phyloP scores from a whole-genome alignment of 2,329 filamentous ascomycete species.

The Xylariaceae sp. region DNA sequence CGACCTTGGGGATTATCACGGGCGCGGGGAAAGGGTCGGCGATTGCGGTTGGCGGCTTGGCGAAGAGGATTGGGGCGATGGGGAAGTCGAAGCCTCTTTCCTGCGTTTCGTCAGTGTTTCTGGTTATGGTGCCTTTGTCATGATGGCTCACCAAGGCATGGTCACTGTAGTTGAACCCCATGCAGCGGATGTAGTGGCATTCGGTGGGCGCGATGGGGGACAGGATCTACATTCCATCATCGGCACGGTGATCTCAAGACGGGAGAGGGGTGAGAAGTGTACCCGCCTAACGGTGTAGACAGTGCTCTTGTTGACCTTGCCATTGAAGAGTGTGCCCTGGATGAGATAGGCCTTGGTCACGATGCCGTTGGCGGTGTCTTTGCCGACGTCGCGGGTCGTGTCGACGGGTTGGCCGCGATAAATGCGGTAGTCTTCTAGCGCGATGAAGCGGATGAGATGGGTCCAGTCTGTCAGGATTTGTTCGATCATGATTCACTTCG shows the following conservation, averaged over 20 bases:
- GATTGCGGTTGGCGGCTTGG: conserved; percentile 50
- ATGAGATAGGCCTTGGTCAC: conserved; percentile 17
- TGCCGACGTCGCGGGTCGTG: conserved; percentile 14
- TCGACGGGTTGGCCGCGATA: conserved; percentile 18
- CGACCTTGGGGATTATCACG: conserved; percentile 49
- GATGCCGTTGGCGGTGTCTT: conserved; percentile 15
- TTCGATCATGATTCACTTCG: too few species aligned
- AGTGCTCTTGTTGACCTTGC: conserved; percentile 5
- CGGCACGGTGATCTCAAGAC: not conserved
- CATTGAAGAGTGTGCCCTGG: conserved; percentile 14
- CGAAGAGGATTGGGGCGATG: conserved; percentile 19
- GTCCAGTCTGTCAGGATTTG: conserved; percentile 7
- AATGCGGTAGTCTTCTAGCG: conserved; percentile 15
- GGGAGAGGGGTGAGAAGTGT: not conserved
- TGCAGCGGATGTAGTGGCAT: conserved; percentile 16
- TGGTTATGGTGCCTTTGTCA: not conserved
- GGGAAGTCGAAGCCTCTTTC: conserved; percentile 15
- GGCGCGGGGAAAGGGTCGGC: conserved; percentile 49
- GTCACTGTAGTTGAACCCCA: conserved; percentile 17
- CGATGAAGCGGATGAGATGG: conserved; percentile 19
- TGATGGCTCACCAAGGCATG: conserved; percentile 14
- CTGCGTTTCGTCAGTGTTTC: not conserved
- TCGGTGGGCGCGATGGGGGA: conserved; percentile 13
- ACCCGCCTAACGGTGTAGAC: conserved; percentile 16
- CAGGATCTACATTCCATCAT: conserved; percentile 7